These are phyloP conservation scores for Geotrichum cucujoidarum DNA, from an alignment of 1,139 yeast species.

Conservation along the genomic window DNA sequence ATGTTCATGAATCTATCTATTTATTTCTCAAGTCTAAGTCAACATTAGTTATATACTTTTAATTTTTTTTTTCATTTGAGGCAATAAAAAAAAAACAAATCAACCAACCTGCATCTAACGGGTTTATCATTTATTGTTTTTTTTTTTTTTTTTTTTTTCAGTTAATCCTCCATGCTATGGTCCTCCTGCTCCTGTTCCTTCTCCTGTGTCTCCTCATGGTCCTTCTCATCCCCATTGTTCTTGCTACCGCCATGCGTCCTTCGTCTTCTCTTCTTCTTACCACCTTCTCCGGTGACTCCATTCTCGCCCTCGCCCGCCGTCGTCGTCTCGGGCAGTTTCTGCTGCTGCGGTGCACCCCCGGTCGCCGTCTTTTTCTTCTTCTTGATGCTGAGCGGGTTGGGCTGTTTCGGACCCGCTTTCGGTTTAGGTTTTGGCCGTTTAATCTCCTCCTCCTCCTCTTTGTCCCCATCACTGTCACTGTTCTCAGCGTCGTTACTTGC, in stretches of 20 bases:
- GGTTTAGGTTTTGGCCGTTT: conserved; percentile 31
- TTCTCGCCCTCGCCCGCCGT: too few species aligned
- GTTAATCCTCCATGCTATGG: too few species aligned
- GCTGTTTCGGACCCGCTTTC: conserved; percentile 68
- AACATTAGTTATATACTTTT: too few species aligned
- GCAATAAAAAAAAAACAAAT: not conserved
- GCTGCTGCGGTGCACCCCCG: not conserved
- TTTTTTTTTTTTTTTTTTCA: too few species aligned
- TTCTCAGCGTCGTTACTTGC: conserved; percentile 35
- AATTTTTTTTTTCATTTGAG: too few species aligned
- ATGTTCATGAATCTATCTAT: too few species aligned
- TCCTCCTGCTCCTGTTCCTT: not conserved
- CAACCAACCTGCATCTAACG: not conserved
- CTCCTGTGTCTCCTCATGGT: not conserved
- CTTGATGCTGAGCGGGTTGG: conserved; percentile 80
- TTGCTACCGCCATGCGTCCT: conserved; percentile 4
- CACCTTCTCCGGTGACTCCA: not conserved
- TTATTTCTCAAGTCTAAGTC: too few species aligned
- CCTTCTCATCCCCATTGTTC: not conserved
- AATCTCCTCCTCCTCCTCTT: conserved; percentile 28
- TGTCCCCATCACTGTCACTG: conserved; percentile 29
- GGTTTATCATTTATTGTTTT: too few species aligned
- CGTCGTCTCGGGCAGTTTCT: not conserved
- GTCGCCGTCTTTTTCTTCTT: conserved; percentile 35
- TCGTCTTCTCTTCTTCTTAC: conserved; percentile 12